These are phyloP conservation scores for Cochlearia excelsa DNA, from an alignment of 345 rosid genomes.

Conservation along the genomic window DNA sequence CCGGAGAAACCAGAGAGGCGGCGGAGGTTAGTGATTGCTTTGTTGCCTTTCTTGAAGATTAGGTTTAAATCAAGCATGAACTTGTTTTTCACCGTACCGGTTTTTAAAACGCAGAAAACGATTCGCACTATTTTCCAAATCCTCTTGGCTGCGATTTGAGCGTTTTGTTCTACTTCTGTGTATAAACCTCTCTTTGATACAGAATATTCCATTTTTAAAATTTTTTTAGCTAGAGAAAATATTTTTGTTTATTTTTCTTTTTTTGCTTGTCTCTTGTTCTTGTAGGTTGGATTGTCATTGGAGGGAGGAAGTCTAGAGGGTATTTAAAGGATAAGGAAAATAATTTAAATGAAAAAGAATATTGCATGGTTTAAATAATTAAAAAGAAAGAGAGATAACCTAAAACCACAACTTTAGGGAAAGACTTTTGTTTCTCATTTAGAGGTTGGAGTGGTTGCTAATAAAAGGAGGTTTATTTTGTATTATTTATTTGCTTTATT, in stretches of 20 bases:
- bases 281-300: conserved; percentile 4
- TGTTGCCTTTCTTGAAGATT: conserved; percentile 56
- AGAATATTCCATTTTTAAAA: conserved; percentile 18
- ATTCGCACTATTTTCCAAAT: conserved; percentile 50
- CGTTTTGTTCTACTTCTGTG: conserved; percentile 51
- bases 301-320: conserved; percentile 24
- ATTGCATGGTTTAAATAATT: conserved; percentile 7
- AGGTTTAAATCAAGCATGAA: conserved; percentile 52
- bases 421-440: conserved; percentile 19
- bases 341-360: conserved; percentile 4
- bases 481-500: conserved; percentile 27
- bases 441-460: conserved; percentile 32
- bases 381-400: conserved; percentile 13
- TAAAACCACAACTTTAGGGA: conserved; percentile 33
- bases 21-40: conserved; percentile 56
- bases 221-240: neutral
- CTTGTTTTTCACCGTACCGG: conserved; percentile 55
- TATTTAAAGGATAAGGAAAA: conserved; percentile 43
- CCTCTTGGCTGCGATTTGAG: conserved; percentile 48
- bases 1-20: conserved; percentile 48
- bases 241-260: neutral
- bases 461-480: conserved; percentile 25
- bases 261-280: conserved; percentile 12
- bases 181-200: conserved; percentile 12
- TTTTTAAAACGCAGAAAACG: conserved; percentile 52